A percentile compares a stretch with the other conserved stretches of the same genome.
Evolutionary conservation across 306 rosid genomes (phyloP).

Genomic region (Quercus parvula): DNA sequence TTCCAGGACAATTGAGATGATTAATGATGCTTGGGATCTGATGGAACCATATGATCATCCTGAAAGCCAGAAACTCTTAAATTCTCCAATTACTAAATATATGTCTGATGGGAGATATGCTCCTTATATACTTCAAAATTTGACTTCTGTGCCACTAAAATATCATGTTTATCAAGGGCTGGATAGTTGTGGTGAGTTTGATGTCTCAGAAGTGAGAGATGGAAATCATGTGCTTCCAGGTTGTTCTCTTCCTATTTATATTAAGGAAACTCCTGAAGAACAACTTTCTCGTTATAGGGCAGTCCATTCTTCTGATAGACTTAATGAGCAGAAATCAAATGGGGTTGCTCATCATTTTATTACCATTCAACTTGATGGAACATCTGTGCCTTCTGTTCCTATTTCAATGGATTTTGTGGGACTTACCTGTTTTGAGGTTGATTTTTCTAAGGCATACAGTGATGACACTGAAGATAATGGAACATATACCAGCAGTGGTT

Average conservation of each 20-base stretch:
- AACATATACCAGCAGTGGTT: slow-evolving; percentile 38
- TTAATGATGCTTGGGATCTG: slow-evolving; percentile 54
- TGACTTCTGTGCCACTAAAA: slow-evolving; percentile 73
- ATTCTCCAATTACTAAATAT: slow-evolving; percentile 43
- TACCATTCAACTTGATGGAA: slow-evolving; percentile 81
- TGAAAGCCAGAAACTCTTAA: slow-evolving; percentile 38
- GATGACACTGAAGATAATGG: slow-evolving; percentile 32
- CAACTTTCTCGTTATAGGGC: slow-evolving; percentile 58
- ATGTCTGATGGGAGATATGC: slow-evolving; percentile 60
- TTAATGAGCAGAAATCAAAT: slow-evolving; percentile 56
- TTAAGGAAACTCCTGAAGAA: slow-evolving; percentile 63
- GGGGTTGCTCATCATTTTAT: slow-evolving; percentile 74
- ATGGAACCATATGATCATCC: slow-evolving; percentile 42
- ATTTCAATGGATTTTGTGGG: slow-evolving; percentile 98
- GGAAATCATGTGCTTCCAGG: slow-evolving; percentile 69
- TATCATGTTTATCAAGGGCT: slow-evolving; percentile 56
- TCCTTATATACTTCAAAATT: slow-evolving; percentile 84
- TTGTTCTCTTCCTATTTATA: slow-evolving; percentile 64
- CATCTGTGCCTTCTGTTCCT: slow-evolving; percentile 66
- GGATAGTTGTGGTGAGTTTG: slow-evolving; percentile 37
- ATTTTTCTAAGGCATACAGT: slow-evolving; percentile 55
- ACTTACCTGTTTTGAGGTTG: slow-evolving; percentile 83
- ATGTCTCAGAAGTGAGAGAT: slow-evolving; percentile 33
- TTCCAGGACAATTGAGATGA: slow-evolving; percentile 66
- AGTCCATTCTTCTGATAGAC: slow-evolving; percentile 61